These are phyloP conservation scores for Cytospora mali DNA, from an alignment of 2,329 filamentous ascomycete species.

Conservation along the genomic window DNA sequence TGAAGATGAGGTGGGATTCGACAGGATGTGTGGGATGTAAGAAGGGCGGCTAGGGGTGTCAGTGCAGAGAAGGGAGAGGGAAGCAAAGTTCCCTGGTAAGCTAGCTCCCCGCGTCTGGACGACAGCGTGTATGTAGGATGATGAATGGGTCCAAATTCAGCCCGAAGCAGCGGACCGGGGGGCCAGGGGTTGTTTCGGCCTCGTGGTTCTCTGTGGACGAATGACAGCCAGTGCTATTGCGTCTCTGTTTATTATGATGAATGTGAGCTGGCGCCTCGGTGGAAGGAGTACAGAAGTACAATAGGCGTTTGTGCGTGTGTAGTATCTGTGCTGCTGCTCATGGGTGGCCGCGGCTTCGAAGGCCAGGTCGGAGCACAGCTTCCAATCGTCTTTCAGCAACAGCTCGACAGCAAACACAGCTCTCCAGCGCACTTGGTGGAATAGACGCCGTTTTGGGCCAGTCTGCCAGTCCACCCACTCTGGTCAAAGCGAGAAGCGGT, in stretches of 20 bases:
- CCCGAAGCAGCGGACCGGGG: conserved; percentile 34
- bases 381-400: conserved; percentile 13
- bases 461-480: not conserved
- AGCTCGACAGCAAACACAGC: conserved; percentile 5
- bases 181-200: conserved; percentile 29
- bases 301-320: conserved; percentile 15
- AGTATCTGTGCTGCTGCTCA: conserved; percentile 2
- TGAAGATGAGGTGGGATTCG: conserved; percentile 17
- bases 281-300: not conserved
- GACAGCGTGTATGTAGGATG: conserved; percentile 23
- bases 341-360: conserved; percentile 17
- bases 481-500: conserved; percentile 4
- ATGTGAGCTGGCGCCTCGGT: conserved; percentile 22
- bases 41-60: conserved; percentile 25
- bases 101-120: conserved; percentile 27
- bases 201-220: conserved; percentile 26
- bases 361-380: conserved; percentile 11
- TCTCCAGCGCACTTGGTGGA: conserved; percentile 9
- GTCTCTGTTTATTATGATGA: conserved; percentile 27
- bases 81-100: conserved; percentile 23
- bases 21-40: conserved; percentile 17
- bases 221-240: conserved; percentile 32
- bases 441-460: conserved; percentile 16
- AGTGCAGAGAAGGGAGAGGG: conserved; percentile 7
- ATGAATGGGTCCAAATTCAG: conserved; percentile 30